Percentiles rank a stretch among this genome's conserved stretches.
phyloP scores from a whole-genome alignment of 176 grass and related monocot species.

The Metroxylon sagu region DNA sequence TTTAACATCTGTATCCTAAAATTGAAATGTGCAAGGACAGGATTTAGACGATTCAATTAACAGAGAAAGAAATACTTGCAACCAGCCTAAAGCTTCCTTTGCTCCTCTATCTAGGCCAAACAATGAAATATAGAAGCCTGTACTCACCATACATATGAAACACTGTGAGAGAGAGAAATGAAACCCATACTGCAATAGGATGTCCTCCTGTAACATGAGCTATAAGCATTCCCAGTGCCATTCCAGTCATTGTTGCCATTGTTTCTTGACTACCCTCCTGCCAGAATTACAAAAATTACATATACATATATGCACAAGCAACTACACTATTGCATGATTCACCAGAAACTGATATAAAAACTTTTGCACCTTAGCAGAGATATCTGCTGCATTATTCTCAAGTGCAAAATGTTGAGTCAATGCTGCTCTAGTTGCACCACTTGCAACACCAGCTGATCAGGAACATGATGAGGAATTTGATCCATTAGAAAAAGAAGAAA shows the following conservation, averaged over 20 bases:
- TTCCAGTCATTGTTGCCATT: constrained; percentile 85
- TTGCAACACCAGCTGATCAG: constrained; percentile 85
- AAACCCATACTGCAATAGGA: constrained; percentile 67
- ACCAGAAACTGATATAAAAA: constrained; percentile 8
- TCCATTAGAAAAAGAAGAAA: constrained; percentile 8
- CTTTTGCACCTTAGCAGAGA: constrained; percentile 71
- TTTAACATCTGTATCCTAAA: too few species aligned
- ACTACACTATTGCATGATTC: constrained; percentile 25
- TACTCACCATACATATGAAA: constrained; percentile 93
- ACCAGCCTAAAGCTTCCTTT: too few species aligned
- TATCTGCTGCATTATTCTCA: constrained; percentile 89
- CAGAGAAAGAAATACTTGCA: too few species aligned
- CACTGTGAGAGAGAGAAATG: constrained; percentile 78
- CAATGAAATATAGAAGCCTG: background rate
- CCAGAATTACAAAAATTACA: constrained; percentile 18
- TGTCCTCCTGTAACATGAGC: constrained; percentile 70
- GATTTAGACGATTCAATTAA: too few species aligned
- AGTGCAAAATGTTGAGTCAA: constrained; percentile 91
- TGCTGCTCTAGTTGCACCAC: constrained; percentile 91
- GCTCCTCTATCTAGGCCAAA: too few species aligned
- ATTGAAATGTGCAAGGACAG: too few species aligned
- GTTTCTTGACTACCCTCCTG: constrained; percentile 98
- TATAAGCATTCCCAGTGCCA: constrained; percentile 82
- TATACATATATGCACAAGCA: constrained; percentile 2
- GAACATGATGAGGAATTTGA: background rate